Percentiles rank a stretch among this genome's conserved stretches.
Evolutionary conservation across 768 basidiomycete species (phyloP).

Genomic region (Phylloporus sp.): DNA sequence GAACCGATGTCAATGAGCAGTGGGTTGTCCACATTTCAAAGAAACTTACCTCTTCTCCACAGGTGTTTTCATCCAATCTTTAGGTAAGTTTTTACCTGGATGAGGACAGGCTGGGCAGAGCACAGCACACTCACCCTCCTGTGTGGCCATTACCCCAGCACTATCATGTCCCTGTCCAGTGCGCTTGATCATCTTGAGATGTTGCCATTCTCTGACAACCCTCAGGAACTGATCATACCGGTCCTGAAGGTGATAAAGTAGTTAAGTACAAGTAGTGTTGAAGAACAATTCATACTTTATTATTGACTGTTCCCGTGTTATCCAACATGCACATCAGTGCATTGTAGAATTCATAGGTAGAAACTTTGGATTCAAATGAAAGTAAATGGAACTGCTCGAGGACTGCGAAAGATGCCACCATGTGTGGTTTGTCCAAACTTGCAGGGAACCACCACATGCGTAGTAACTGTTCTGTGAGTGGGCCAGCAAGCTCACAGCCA

Average conservation of each 20-base stretch:
- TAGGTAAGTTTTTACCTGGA: background rate
- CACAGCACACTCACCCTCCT: background rate
- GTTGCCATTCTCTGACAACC: background rate
- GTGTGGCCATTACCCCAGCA: background rate
- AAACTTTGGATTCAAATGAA: background rate
- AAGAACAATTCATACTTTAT: too few species aligned
- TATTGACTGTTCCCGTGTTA: background rate
- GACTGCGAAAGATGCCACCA: background rate
- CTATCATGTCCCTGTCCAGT: background rate
- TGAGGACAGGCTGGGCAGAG: background rate
- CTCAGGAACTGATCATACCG: background rate
- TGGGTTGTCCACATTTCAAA: too few species aligned
- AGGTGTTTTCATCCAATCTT: background rate
- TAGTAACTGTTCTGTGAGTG: background rate
- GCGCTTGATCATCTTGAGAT: background rate
- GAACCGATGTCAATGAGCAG: too few species aligned
- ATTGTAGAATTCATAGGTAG: background rate
- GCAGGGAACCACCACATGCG: background rate
- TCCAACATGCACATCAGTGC: background rate
- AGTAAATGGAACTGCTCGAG: background rate
- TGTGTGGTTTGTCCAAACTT: background rate
- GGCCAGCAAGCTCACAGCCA: background rate
- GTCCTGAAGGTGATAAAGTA: background rate
- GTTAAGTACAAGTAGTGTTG: too few species aligned
- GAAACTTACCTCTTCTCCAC: background rate